These are phyloP conservation scores for Cyathus striatus DNA, from an alignment of 768 basidiomycete species.

Conservation along the genomic window DNA sequence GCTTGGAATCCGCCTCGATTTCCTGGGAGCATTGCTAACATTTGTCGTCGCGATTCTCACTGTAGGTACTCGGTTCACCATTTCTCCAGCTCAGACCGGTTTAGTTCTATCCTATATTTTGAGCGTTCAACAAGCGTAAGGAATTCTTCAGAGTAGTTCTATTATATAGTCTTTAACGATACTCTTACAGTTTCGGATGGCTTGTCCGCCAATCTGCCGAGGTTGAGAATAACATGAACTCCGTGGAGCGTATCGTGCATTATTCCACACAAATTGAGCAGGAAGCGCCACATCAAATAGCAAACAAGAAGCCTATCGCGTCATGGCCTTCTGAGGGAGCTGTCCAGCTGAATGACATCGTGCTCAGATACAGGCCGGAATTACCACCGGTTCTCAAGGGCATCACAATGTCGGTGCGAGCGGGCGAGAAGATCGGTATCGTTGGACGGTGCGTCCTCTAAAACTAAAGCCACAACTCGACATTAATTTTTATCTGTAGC, in stretches of 20 bases:
- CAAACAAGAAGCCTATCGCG: slow-evolving; percentile 50
- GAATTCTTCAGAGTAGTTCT: no score
- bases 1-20: slow-evolving; percentile 89
- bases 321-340: slow-evolving; percentile 75
- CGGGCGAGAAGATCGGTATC: slow-evolving; percentile 90
- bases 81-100: slow-evolving; percentile 78
- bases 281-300: slow-evolving; percentile 67
- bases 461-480: slow-evolving; percentile 1
- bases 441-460: slow-evolving; percentile 48
- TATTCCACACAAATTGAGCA: slow-evolving; percentile 81
- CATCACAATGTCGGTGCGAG: slow-evolving; percentile 60
- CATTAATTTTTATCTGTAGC: slow-evolving; percentile 20
- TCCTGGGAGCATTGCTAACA: slow-evolving; percentile 66
- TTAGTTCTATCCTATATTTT: slow-evolving; percentile 77
- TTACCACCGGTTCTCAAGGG: slow-evolving; percentile 88
- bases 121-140: slow-evolving; percentile 64
- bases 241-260: slow-evolving; percentile 80
- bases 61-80: slow-evolving; percentile 65
- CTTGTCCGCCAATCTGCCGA: slow-evolving; percentile 76
- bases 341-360: slow-evolving; percentile 71
- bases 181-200: slow-evolving; percentile 56
- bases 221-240: slow-evolving; percentile 92
- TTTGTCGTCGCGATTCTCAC: slow-evolving; percentile 79
- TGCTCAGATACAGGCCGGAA: slow-evolving; percentile 80
- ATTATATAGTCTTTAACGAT: background rate